Conservation (phyloP, 768 basidiomycete species). For the Filobasidium wieringae region DNA sequence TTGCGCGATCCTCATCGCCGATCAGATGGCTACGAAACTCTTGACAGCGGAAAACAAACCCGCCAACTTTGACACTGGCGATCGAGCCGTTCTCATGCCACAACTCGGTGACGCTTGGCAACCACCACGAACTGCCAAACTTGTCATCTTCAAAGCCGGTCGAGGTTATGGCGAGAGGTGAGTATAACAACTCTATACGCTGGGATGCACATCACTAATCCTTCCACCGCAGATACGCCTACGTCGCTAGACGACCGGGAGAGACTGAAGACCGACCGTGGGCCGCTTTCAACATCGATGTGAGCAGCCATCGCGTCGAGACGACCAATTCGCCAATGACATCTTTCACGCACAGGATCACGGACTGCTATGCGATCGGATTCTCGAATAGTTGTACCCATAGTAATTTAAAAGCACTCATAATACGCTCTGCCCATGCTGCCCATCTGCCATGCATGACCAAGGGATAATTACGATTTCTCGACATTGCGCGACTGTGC, state of each 20-base stretch:
- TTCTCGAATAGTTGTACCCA: too few species aligned
- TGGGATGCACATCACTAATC: too few species aligned
- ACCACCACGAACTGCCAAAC: conserved; percentile 25
- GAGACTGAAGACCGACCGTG: conserved; percentile 17
- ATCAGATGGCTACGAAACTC: conserved; percentile 36
- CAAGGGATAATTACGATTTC: too few species aligned
- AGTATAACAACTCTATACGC: background rate
- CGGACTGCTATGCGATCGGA: too few species aligned
- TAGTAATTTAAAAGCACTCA: too few species aligned
- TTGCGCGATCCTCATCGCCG: conserved; percentile 34
- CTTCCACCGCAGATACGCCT: background rate
- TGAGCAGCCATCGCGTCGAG: too few species aligned
- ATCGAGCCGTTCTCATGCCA: conserved; percentile 34
- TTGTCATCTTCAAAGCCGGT: conserved; percentile 29
- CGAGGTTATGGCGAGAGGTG: conserved; percentile 25
- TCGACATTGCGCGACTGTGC: too few species aligned
- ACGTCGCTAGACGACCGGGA: conserved; percentile 7
- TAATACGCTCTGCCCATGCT: too few species aligned
- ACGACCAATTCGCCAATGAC: too few species aligned
- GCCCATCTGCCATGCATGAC: too few species aligned
- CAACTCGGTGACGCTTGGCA: conserved; percentile 37
- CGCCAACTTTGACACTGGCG: conserved; percentile 34
- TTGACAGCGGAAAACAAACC: conserved; percentile 34
- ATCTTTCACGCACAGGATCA: too few species aligned
- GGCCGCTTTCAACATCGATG: conserved; percentile 32